Percentiles rank a stretch among this genome's conserved stretches.
phyloP scores from a whole-genome alignment of 2,329 filamentous ascomycete genomes.

The Tolypocladium pustulatum region DNA sequence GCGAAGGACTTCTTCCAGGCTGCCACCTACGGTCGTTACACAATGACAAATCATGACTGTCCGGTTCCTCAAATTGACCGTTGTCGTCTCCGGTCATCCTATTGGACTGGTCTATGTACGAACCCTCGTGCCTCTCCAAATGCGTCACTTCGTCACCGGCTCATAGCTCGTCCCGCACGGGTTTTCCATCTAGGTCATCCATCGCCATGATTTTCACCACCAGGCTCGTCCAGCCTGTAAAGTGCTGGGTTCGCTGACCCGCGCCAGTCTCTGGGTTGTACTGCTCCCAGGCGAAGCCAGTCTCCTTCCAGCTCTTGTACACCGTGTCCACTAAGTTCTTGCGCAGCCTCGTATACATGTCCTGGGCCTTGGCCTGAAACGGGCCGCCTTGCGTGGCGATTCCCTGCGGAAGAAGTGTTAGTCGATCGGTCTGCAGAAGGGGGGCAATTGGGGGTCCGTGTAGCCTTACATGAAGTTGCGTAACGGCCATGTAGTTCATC shows the following conservation, averaged over 20 bases:
- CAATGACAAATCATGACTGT: neutral
- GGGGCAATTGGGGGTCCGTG: neutral
- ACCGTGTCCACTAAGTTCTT: constrained; percentile 83
- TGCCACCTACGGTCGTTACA: neutral
- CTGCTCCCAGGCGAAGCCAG: constrained; percentile 97
- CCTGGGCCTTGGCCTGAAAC: constrained; percentile 55
- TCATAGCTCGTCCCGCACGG: constrained; percentile 37
- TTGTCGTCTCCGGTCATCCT: neutral
- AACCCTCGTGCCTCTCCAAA: neutral
- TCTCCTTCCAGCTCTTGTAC: constrained; percentile 77
- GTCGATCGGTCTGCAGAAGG: neutral
- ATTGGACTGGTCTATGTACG: neutral
- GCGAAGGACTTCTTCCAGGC: neutral
- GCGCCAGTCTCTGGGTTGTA: constrained; percentile 88
- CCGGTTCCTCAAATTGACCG: neutral
- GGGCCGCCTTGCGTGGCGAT: constrained; percentile 57
- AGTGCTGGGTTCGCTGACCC: constrained; percentile 95
- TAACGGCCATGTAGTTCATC: constrained; percentile 82
- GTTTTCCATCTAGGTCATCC: constrained; percentile 50
- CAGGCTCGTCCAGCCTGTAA: constrained; percentile 97
- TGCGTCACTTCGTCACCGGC: neutral
- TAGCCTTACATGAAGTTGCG: constrained; percentile 63
- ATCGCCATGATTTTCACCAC: constrained; percentile 97
- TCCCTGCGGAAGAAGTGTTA: constrained; percentile 27
- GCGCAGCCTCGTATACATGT: constrained; percentile 67